These are phyloP conservation scores for Hymenoscyphus scutula DNA, from an alignment of 2,329 filamentous ascomycete genomes.

Conservation along the genomic window DNA sequence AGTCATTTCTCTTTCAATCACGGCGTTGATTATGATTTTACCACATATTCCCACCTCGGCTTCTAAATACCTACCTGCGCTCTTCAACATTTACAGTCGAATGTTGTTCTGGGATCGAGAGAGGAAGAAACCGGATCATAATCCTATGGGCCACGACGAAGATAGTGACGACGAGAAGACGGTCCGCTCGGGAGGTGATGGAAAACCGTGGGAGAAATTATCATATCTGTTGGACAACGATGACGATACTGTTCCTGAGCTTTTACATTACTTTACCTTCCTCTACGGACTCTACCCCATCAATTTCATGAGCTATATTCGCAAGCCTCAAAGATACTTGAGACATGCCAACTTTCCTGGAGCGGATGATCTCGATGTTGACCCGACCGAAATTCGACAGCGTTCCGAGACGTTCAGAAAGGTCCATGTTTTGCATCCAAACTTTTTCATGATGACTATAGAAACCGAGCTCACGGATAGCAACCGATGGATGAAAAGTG, in stretches of 20 bases:
- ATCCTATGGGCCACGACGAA: slow-evolving; percentile 13
- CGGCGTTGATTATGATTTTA: slow-evolving; percentile 75
- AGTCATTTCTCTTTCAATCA: slow-evolving; percentile 71
- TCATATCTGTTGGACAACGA: slow-evolving; percentile 60
- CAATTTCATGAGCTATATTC: slow-evolving; percentile 83
- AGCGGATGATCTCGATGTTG: slow-evolving; percentile 72
- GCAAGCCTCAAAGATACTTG: slow-evolving; percentile 76
- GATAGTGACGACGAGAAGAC: slow-evolving; percentile 34
- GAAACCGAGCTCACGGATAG: slow-evolving; percentile 77
- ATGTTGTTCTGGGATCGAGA: slow-evolving; percentile 71
- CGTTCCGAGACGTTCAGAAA: slow-evolving; percentile 73
- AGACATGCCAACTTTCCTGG: slow-evolving; percentile 69
- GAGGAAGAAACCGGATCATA: slow-evolving; percentile 21
- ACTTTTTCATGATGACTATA: slow-evolving; percentile 76
- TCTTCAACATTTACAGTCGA: slow-evolving; percentile 80
- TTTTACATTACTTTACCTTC: slow-evolving; percentile 75
- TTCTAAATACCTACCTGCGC: slow-evolving; percentile 63
- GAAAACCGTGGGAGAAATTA: slow-evolving; percentile 62
- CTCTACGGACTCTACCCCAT: slow-evolving; percentile 81
- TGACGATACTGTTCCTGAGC: slow-evolving; percentile 61
- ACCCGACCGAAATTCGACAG: slow-evolving; percentile 73
- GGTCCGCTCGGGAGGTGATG: slow-evolving; percentile 30
- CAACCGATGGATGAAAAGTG: slow-evolving; percentile 75
- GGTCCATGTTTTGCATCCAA: slow-evolving; percentile 75
- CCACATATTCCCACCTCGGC: slow-evolving; percentile 76